Conservation (phyloP, 2,329 filamentous ascomycete species). For the Phaeosphaeria sp. region DNA sequence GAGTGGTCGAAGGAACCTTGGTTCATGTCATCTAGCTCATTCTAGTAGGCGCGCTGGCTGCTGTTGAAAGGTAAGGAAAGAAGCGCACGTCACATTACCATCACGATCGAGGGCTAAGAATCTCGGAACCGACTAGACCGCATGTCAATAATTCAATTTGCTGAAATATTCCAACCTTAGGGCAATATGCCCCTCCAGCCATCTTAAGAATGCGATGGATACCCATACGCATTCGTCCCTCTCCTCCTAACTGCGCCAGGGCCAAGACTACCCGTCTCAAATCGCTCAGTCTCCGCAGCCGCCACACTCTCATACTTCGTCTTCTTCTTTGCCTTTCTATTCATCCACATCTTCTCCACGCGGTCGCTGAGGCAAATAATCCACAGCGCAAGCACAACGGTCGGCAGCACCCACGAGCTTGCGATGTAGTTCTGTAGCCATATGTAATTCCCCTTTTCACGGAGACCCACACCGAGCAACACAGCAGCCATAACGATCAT, state of each 20-base stretch:
- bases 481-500: conserved; percentile 9
- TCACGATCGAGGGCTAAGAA: neutral
- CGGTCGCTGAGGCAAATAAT: conserved; percentile 13
- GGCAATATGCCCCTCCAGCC: too few relatives aligned
- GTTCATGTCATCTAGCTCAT: too few relatives aligned
- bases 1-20: neutral
- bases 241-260: neutral
- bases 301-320: conserved; percentile 1
- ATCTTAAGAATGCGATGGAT: neutral
- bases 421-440: conserved; percentile 9
- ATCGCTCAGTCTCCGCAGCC: neutral
- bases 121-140: neutral
- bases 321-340: conserved; percentile 4
- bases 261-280: neutral
- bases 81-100: neutral
- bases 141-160: too few relatives aligned
- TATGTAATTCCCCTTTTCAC: neutral
- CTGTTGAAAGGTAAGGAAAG: neutral
- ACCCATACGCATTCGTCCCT: conserved; percentile 3
- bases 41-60: neutral
- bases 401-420: conserved; percentile 14
- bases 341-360: conserved; percentile 3
- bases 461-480: conserved; percentile 5
- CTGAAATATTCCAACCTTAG: too few relatives aligned
- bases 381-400: conserved; percentile 12